These are phyloP conservation scores for Coelastrella sp. DNA, from an alignment of 139 green algal genomes.

Conservation along the genomic window DNA sequence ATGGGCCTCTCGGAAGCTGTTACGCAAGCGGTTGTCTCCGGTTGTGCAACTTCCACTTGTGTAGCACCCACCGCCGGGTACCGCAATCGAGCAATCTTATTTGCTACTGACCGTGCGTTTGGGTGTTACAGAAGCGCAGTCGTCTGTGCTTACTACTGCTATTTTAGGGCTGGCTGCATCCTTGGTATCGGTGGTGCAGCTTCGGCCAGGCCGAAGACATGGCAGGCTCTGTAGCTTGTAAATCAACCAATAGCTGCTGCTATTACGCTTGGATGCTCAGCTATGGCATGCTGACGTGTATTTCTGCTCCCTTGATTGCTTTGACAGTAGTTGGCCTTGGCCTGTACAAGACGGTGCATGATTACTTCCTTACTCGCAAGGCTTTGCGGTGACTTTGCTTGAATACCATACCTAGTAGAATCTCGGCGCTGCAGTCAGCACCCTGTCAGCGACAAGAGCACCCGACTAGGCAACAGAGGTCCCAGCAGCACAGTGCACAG, in stretches of 20 bases:
- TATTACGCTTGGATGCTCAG: not conserved
- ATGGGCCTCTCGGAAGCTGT: too few relatives aligned
- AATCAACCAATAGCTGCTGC: not conserved
- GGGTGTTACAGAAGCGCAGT: too few relatives aligned
- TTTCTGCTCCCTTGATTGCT: conserved; percentile 7
- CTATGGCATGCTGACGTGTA: conserved; percentile 15
- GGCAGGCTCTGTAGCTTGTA: not conserved
- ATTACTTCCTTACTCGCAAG: not conserved
- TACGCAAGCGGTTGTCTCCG: too few relatives aligned
- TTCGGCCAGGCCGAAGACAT: not conserved
- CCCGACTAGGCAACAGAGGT: not conserved
- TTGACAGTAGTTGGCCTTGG: not conserved
- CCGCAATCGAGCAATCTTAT: too few relatives aligned
- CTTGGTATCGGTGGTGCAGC: not conserved
- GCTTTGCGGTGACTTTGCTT: not conserved
- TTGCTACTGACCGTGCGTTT: too few relatives aligned
- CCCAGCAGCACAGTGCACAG: too few relatives aligned
- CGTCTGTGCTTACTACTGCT: too few relatives aligned
- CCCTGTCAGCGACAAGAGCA: too few relatives aligned
- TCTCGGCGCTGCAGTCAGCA: too few relatives aligned
- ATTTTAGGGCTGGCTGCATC: not conserved
- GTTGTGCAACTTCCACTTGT: too few relatives aligned
- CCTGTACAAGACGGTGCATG: conserved; percentile 20
- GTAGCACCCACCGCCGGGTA: too few relatives aligned
- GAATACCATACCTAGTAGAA: too few relatives aligned